phyloP scores from a whole-genome alignment of 257 asterid genomes.

The Solanum tarapatanum region DNA sequence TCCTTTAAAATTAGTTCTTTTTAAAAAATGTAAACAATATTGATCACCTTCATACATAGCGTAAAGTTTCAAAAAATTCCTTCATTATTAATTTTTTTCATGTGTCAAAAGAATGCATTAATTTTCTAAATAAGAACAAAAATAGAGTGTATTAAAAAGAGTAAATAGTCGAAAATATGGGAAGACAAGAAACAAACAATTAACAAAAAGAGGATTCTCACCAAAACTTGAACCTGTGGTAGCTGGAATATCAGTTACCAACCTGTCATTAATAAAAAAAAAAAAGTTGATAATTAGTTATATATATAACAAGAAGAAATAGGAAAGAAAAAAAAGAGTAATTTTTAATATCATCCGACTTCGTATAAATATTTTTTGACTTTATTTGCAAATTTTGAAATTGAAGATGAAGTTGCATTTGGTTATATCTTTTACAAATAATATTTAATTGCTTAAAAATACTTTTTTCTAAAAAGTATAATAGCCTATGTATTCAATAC shows the following conservation, averaged over 20 bases:
- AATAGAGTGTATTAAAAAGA: not conserved
- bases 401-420: too few relatives aligned
- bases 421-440: not conserved
- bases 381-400: too few relatives aligned
- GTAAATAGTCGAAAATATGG: not conserved
- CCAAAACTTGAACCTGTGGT: constrained; percentile 63
- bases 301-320: not conserved
- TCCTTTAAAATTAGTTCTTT: not conserved
- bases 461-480: too few relatives aligned
- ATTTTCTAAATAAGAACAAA: too few relatives aligned
- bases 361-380: too few relatives aligned
- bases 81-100: not conserved
- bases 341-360: not conserved
- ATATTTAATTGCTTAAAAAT: not conserved
- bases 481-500: too few relatives aligned
- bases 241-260: constrained; percentile 82
- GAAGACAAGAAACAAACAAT: not conserved
- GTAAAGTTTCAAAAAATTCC: too few relatives aligned
- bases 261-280: constrained; percentile 16
- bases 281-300: not conserved
- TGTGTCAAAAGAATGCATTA: not conserved
- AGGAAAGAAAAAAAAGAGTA: not conserved
- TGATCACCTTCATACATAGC: not conserved
- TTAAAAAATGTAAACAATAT: too few relatives aligned
- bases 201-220: constrained; percentile 5